Base-by-base conservation (phyloP, 129 eudicot species). In the Silybum marianum region DNA sequence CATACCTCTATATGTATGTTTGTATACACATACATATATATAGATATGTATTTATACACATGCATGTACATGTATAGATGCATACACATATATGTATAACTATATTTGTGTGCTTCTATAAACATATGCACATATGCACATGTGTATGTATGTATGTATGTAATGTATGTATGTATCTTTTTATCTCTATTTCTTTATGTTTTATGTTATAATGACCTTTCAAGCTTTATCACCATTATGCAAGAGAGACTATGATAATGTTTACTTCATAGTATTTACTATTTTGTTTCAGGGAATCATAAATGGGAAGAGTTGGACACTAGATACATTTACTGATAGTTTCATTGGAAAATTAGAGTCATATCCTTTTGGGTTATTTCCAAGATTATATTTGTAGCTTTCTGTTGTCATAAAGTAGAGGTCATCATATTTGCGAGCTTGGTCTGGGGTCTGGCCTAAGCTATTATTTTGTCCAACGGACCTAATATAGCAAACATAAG, bases 351-450 rank as follows among this genome's bases (percentile, higher is more conserved):
- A 75, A 78, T 81, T 96, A 74, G 87, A 93, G 78, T 93, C 90
- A 96, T 91, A 96, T 96, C 99, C 99, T 96, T 92, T 76, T 74
- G 19, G n/a, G 18, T 73, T 54, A 18, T 67, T 28, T 72, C 54
- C 66, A 71, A 60, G 62, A 14, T 51, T 40, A 65, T 7, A 3
- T 48, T 63, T 83, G 23, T 78, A 71, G 21, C 40, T 19, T 63
- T 78, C 6, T 72, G 40, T 71, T 30, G 69, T 23, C 65, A 21
- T 69, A 71, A 63, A 72, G 60, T 26, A 71, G 38, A 60, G 66
- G 66, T 58, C 0, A n/a, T 58, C 66, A 58, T 26, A 26, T 18
- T 58, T 58, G 66, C 10, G 3, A 16, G 60, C 60, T 13, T 48
- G 60, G 23, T 8, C 65, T 51, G 18, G 23, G 23, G 23, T 19